Percentiles rank a stretch among this genome's conserved stretches.
These are phyloP conservation scores for Skeletonema costatum DNA, from an alignment of 108 stramenopile genomes.

Conservation along the genomic window DNA sequence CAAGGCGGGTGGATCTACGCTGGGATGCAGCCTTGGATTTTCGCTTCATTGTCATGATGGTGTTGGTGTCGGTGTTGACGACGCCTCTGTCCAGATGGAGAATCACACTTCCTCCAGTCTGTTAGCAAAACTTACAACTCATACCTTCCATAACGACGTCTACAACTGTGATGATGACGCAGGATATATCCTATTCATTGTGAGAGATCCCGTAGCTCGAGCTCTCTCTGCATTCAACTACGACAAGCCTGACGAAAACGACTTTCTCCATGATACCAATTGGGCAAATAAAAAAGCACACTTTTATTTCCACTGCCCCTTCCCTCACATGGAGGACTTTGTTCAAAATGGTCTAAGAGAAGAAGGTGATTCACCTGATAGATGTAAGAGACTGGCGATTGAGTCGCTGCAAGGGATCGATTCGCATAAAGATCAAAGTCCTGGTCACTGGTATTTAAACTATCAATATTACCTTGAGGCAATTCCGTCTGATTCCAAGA, in stretches of 20 bases:
- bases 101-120: neutral
- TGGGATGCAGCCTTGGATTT: slow-evolving; percentile 40
- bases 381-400: neutral
- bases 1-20: slow-evolving; percentile 37
- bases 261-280: neutral
- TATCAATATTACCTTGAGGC: neutral
- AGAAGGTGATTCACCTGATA: neutral
- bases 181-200: slow-evolving; percentile 29
- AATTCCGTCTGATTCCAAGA: neutral
- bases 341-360: neutral
- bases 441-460: neutral
- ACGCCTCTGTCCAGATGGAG: no score
- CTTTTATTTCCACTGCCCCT: neutral
- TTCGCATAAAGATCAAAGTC: neutral
- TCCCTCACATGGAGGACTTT: neutral
- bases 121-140: slow-evolving; percentile 35
- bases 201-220: slow-evolving; percentile 35
- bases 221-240: slow-evolving; percentile 43
- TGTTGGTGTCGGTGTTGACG: neutral
- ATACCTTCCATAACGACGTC: slow-evolving; percentile 34
- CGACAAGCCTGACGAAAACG: slow-evolving; percentile 15
- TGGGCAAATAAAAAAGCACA: neutral
- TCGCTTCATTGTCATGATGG: slow-evolving; percentile 30
- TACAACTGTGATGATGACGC: slow-evolving; percentile 35
- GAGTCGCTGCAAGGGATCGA: neutral